Evolutionary conservation across 106 monocot species (phyloP), one percentile per base, ranked within the genome.

Genomic region (Amphibolis antarctica): DNA sequence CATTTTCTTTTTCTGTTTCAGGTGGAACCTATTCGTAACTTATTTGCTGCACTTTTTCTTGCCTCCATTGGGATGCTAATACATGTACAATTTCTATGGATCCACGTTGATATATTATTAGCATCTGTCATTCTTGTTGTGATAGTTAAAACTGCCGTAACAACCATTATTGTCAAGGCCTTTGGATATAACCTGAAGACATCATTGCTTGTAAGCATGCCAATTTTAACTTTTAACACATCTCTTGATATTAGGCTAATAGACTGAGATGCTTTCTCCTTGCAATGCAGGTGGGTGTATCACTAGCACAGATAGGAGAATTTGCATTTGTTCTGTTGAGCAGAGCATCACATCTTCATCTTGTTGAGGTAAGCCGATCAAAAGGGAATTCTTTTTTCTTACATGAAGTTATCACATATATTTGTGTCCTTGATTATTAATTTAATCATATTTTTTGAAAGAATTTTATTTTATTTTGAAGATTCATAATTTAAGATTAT

Each of bases 21-120:
- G 96, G 87, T 98, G 59, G 96, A 98, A 68, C 59, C 86, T 13
- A 98, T 98, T 29, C 86, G 96, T 22, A 98, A 98, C 69, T 71
- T 98, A 50, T 98, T 98, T 87, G 90, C 96, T 63, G 96, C 96
- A 58, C 86, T 98, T 49, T 98, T 98, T 64, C 90, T 98, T 71
- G 84, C 96, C 36, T 90, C 86, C 80, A 90, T 98, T 68, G 96
- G 96, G 62, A 90, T 98, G 96, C 78, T 98, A 45, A 98, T 98
- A 69, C 84, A 98, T 67, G 80, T 98, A 43, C 85, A 87, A 44
- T 98, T 98, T 73, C 73, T 98, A 46, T 98, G 96, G 96, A 72
- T 64, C 71, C 96, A 98, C 76, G 86, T 91, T 29, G 96, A 98
- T 64, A 86, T 96, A 74, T 76, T 98, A 46, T 75, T 90, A 66